Percentiles rank a stretch among this genome's conserved stretches.
Conservation (phyloP, 139 green algal species). For the Marvania coccoides region DNA sequence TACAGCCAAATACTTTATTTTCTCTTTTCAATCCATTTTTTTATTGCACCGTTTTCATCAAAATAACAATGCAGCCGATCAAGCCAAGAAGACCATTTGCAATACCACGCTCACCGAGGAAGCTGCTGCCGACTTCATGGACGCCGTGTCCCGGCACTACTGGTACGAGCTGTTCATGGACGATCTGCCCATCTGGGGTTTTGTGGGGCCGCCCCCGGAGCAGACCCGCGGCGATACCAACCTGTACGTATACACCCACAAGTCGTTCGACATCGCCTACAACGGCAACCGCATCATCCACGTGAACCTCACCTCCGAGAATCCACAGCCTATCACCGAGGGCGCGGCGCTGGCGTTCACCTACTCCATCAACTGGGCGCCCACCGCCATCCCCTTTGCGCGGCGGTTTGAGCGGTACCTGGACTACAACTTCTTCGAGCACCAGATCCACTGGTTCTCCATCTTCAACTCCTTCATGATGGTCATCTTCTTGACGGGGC, state of each 20-base stretch:
- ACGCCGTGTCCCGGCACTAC: conserved; percentile 72
- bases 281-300: conserved; percentile 92
- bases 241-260: conserved; percentile 89
- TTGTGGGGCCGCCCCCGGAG: conserved; percentile 58
- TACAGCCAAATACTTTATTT: not conserved
- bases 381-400: conserved; percentile 61
- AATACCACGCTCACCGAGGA: conserved; percentile 44
- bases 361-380: conserved; percentile 78
- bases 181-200: conserved; percentile 92
- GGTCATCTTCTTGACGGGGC: conserved; percentile 94
- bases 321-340: conserved; percentile 44
- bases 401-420: conserved; percentile 93
- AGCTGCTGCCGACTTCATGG: conserved; percentile 51
- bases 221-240: conserved; percentile 34
- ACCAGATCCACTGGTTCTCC: conserved; percentile 98
- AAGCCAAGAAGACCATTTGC: conserved; percentile 75
- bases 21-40: not conserved
- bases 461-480: conserved; percentile 99
- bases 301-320: conserved; percentile 86
- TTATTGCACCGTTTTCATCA: not conserved
- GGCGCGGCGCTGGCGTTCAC: conserved; percentile 76
- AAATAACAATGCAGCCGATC: conserved; percentile 22
- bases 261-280: conserved; percentile 87
- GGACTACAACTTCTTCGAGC: conserved; percentile 98
- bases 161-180: conserved; percentile 95